Base-by-base conservation (phyloP, 179 eudicot species). In the Amaranthus tricolor region DNA sequence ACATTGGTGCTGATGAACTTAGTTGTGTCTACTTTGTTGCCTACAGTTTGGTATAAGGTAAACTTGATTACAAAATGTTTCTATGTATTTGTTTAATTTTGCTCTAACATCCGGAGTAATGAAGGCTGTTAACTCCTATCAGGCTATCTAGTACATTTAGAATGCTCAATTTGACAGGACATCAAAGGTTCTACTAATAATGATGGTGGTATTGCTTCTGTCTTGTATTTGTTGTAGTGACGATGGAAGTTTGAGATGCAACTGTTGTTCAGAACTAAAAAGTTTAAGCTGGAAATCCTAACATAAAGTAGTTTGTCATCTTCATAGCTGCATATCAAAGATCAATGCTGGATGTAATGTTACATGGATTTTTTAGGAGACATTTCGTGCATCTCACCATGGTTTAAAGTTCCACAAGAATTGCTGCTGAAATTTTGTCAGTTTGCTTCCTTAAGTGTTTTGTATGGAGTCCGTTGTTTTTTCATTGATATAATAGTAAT, bases 91-190 rank as follows among this genome's bases (percentile, higher is more conserved):
- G 20, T 73, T 66, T 58, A 51, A 43, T 31, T 48, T 66, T 55
- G 12, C 56, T 54, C 24, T 17, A 62, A 17, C 51, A 24, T 20
- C 10, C 5, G 15, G 19, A 17, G 17, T 55, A 24, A 54, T 54
- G 17, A 55, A 59, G 11, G 10, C 57, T 47, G 24, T 56, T 6
- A 62, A 63, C 55, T 70, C 24, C 45, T 55, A 9, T 16, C 7
- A 43, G 68, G 59, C 43, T 59, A 52, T 71, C 56, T 73, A 47
- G 58, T 20, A 20, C 43, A 4, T 68, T 21, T 56, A 54, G 71
- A 9, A 54, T 12, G 21, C 68, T 31, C 72, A 31, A 62, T 77
- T 68, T 61, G 67, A 59, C 74, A 74, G 64, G 71, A 52, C 60
- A 70, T 15, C 53, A 50, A 72, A 66, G 16, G 31, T 61, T 72